Conservation (phyloP, 371 early-diverging fungal genomes). For the Choanephora cucurbitarum region DNA sequence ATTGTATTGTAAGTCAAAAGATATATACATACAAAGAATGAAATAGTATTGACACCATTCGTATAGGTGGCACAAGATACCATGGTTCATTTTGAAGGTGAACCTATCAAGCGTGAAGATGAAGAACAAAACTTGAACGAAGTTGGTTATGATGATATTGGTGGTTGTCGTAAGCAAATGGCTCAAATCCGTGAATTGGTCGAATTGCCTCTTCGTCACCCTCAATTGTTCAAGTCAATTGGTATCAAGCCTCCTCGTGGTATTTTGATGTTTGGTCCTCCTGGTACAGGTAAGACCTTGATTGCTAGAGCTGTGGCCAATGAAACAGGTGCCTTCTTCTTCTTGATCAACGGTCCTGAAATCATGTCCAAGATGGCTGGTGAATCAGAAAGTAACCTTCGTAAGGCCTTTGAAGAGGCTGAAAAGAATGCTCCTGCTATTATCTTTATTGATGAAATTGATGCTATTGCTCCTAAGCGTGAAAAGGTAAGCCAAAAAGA, state of each 20-base stretch:
- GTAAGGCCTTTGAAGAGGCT: constrained; percentile 99
- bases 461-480: constrained; percentile 99
- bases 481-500: constrained; percentile 91
- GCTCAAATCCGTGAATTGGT: constrained; percentile 99
- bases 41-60: constrained; percentile 48
- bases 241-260: constrained; percentile 99
- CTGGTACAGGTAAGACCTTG: constrained; percentile 95
- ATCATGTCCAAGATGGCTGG: constrained; percentile 99
- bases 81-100: constrained; percentile 97
- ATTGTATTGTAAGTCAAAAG: constrained; percentile 87
- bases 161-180: constrained; percentile 99
- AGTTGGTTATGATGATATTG: constrained; percentile 99
- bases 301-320: constrained; percentile 82
- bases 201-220: constrained; percentile 98
- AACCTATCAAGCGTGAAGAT: constrained; percentile 98
- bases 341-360: constrained; percentile 98
- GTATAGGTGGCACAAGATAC: constrained; percentile 96
- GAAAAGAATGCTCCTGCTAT: constrained; percentile 99
- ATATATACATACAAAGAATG: neutral
- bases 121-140: constrained; percentile 93
- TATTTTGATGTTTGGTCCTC: constrained; percentile 98
- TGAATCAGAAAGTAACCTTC: constrained; percentile 97
- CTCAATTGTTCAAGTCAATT: constrained; percentile 96
- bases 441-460: constrained; percentile 99
- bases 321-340: constrained; percentile 87